Evolutionary conservation across 768 basidiomycete genomes (phyloP).

Genomic region (Vararia minispora): DNA sequence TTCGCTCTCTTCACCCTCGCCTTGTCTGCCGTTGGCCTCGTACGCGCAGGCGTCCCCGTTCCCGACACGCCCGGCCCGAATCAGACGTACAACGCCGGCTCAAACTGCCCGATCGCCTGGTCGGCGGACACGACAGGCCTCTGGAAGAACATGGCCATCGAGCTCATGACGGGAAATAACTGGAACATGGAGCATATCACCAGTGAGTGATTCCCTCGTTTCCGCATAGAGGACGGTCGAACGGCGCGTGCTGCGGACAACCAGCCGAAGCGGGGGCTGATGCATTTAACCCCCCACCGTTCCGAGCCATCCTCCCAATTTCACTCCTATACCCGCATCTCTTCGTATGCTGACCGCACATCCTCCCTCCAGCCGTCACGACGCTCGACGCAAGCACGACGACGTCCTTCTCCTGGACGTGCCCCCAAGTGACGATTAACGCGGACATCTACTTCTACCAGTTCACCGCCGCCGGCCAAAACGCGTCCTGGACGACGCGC

Average conservation of each 20-base stretch:
- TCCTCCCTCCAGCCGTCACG: slow-evolving; percentile 41
- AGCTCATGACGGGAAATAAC: slow-evolving; percentile 77
- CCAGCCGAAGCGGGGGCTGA: no score
- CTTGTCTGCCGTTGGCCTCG: slow-evolving; percentile 14
- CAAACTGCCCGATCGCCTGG: slow-evolving; percentile 50
- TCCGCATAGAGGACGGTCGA: no score
- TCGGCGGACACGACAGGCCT: slow-evolving; percentile 38
- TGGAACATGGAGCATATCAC: slow-evolving; percentile 54
- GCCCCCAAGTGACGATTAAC: slow-evolving; percentile 60
- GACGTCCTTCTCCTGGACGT: slow-evolving; percentile 44
- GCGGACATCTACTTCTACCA: slow-evolving; percentile 76
- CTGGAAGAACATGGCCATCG: slow-evolving; percentile 66
- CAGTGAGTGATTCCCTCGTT: slow-evolving; percentile 30
- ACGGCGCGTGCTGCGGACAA: no score
- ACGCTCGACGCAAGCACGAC: slow-evolving; percentile 43
- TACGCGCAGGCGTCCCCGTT: slow-evolving; percentile 43
- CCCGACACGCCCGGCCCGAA: slow-evolving; percentile 55
- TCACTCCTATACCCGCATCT: not conserved
- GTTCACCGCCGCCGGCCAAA: slow-evolving; percentile 36
- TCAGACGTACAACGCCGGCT: slow-evolving; percentile 43
- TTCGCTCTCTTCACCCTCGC: slow-evolving; percentile 8
- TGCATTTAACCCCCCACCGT: no score
- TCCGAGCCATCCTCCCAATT: no score
- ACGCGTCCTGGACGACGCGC: slow-evolving; percentile 57
- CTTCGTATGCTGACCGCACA: not conserved